Conservation (phyloP, 768 basidiomycete genomes). For the Leccinum ochraceum region DNA sequence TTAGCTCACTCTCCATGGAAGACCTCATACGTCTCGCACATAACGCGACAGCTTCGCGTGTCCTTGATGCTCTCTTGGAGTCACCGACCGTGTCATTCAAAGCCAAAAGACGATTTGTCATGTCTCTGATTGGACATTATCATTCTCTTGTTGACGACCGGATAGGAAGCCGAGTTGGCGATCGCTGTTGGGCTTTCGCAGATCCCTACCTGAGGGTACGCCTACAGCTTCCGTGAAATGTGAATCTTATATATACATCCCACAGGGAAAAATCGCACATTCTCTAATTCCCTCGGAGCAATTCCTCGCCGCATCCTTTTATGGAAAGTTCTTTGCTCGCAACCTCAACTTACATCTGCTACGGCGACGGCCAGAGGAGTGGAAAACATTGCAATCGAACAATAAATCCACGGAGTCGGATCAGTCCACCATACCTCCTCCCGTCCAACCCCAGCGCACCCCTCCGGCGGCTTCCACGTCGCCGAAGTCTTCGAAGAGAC, state of each 20-base stretch:
- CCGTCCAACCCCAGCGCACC: not conserved
- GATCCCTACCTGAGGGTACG: conserved; percentile 89
- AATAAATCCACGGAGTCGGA: conserved; percentile 28
- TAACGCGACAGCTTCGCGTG: conserved; percentile 68
- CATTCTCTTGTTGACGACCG: conserved; percentile 84
- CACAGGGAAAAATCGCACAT: conserved; percentile 88
- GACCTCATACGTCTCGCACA: conserved; percentile 62
- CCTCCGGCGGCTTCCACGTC: not conserved
- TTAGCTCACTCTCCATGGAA: conserved; percentile 55
- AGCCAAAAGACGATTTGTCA: conserved; percentile 68
- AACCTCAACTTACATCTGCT: conserved; percentile 79
- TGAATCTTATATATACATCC: conserved; percentile 4
- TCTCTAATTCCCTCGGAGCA: conserved; percentile 74
- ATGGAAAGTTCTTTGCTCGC: conserved; percentile 84
- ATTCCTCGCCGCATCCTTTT: conserved; percentile 72
- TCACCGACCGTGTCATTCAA: conserved; percentile 65
- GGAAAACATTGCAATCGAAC: conserved; percentile 69
- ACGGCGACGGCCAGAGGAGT: conserved; percentile 78
- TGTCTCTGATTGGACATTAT: conserved; percentile 77
- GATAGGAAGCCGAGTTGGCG: conserved; percentile 87
- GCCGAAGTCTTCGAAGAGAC: conserved; percentile 48
- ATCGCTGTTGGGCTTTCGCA: conserved; percentile 88
- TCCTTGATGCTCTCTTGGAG: conserved; percentile 77
- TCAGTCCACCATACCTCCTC: conserved; percentile 19
- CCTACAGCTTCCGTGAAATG: conserved; percentile 1